Base-by-base conservation (phyloP, 148 eudicot genomes). In the Heliosperma pusillum region DNA sequence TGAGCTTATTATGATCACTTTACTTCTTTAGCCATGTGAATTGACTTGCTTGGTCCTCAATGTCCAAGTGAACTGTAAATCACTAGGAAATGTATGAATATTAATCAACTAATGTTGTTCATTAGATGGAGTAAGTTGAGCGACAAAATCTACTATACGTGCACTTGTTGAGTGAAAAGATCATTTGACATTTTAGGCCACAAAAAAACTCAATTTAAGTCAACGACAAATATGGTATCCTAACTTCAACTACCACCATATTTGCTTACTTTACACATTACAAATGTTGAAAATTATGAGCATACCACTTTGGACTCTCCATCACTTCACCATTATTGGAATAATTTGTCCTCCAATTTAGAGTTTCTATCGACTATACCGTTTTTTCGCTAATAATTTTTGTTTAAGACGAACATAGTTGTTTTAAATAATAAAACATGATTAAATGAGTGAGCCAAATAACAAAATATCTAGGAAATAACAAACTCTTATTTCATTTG, bases 211-310 rank as follows among this genome's bases (percentile, higher is more conserved):
- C 40, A 44, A 58, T 7, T 8, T 16, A 76, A 60, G 86, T 83
- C 86, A 83, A 74, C 83, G 86, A 83, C 86, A 84, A 70, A 56
- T 66, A 64, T 64, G 77, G 73, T 61, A 60, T 78, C 79, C 82
- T 84, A 80, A 61, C 82, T 74, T 59, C 55, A 69, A 80, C 83
- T 74, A 64, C 77, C 74, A 45, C 83, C 80, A 76, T 65, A 9
- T 3, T 70, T 63, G 75, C 64, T 69, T 75, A 42, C 73, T 71
- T 62, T 33, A 7, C 20, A 50, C 63, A 16, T 72, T 58, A 20
- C 25, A 30, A 74, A 7, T 15, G 56, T 79, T 33, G 77, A 79
- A 68, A 74, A 59, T 70, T 40, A 10, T 61, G 64, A 20, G 56
- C 61, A 19, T 50, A 59, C 24, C 75, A 71, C 70, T 71, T 76